Evolutionary conservation across 2,329 filamentous ascomycete genomes (phyloP).

Genomic region (Fusarium sp.): DNA sequence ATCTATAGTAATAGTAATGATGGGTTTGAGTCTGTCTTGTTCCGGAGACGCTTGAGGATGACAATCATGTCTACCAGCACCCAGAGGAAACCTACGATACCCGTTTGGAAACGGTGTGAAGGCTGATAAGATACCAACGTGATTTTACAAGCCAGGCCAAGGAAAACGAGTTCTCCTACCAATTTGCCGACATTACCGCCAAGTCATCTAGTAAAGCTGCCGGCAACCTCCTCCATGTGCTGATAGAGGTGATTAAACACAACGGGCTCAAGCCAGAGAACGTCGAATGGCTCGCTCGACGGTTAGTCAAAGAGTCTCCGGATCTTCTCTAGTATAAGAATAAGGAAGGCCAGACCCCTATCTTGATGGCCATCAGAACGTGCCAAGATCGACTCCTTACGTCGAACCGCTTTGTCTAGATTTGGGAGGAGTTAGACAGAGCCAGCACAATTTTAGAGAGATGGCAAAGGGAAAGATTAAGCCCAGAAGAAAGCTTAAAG

Average conservation of each 20-base stretch:
- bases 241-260: background rate
- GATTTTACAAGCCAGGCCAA: background rate
- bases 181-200: background rate
- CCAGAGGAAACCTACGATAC: background rate
- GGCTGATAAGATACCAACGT: background rate
- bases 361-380: background rate
- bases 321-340: background rate
- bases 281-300: background rate
- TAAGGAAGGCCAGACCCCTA: slow-evolving; percentile 5
- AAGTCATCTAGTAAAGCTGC: background rate
- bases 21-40: no score
- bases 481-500: background rate
- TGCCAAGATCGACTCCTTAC: background rate
- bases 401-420: background rate
- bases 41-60: background rate
- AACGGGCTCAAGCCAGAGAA: background rate
- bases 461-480: background rate
- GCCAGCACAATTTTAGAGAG: background rate
- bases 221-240: background rate
- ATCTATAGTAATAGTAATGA: no score
- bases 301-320: background rate
- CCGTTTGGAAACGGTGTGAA: background rate
- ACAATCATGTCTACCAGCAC: background rate
- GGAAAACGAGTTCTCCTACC: background rate
- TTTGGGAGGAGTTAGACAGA: background rate